A percentile compares a stretch with the other conserved stretches of the same genome.
Conservation (phyloP, 768 basidiomycete genomes). For the Mycena rebaudengoi region DNA sequence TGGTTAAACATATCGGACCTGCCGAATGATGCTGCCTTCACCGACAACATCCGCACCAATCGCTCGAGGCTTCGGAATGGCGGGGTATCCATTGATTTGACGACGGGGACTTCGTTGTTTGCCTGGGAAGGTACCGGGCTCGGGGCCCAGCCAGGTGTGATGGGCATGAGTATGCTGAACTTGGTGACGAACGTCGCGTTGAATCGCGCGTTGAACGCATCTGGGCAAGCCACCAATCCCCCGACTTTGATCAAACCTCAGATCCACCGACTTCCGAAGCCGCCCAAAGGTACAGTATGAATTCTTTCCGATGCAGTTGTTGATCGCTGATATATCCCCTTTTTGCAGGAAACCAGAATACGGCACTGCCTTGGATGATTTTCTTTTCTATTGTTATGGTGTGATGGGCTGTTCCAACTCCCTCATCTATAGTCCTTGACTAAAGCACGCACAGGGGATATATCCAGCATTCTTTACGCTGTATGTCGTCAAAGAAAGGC, state of each 20-base stretch:
- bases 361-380: conserved; percentile 73
- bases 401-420: conserved; percentile 28
- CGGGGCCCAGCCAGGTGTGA: conserved; percentile 64
- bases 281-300: no score
- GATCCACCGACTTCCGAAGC: not conserved
- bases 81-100: conserved; percentile 68
- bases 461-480: conserved; percentile 50
- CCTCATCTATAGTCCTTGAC: not conserved
- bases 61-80: conserved; percentile 65
- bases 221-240: conserved; percentile 43
- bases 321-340: no score
- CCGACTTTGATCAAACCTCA: conserved; percentile 60
- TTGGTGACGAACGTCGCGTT: conserved; percentile 73
- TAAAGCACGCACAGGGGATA: conserved; percentile 50
- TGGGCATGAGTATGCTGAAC: conserved; percentile 70
- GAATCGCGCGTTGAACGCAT: conserved; percentile 64
- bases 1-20: conserved; percentile 41
- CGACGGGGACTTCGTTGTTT: conserved; percentile 59
- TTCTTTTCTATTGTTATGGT: conserved; percentile 83
- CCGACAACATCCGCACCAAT: conserved; percentile 56
- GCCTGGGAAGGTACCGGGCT: no score
- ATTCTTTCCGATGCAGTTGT: no score
- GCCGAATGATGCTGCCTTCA: conserved; percentile 64
- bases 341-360: no score
- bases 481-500: conserved; percentile 61